Evolutionary conservation across 768 basidiomycete genomes (phyloP).

Genomic region (Leccinum sublutescens): DNA sequence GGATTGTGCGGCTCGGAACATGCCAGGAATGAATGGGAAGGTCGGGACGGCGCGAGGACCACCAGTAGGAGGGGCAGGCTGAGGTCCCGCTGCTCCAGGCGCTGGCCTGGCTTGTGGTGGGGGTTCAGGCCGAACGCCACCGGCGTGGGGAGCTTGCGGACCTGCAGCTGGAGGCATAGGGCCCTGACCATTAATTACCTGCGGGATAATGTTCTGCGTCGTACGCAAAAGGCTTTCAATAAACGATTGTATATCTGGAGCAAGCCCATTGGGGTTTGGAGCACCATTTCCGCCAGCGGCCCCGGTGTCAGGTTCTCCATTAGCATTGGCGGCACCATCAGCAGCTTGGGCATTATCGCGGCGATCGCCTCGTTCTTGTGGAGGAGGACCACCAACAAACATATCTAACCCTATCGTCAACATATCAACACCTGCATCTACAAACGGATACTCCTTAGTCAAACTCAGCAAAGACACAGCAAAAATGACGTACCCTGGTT

Average conservation of each 20-base stretch:
- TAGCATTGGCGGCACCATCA: conserved; percentile 1
- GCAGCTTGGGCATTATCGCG: conserved; percentile 9
- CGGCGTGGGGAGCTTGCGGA: not conserved
- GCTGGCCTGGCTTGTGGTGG: conserved; percentile 10
- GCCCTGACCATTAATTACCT: conserved; percentile 17
- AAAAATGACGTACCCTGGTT: conserved; percentile 19
- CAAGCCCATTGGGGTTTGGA: conserved; percentile 17
- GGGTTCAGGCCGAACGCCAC: conserved; percentile 1
- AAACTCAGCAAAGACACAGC: conserved; percentile 17
- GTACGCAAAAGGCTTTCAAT: conserved; percentile 29
- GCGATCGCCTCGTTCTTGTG: conserved; percentile 10
- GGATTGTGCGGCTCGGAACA: conserved; percentile 23
- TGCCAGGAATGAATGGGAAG: conserved; percentile 18
- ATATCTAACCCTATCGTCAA: conserved; percentile 44
- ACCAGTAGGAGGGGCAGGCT: not conserved
- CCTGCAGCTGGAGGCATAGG: conserved; percentile 1
- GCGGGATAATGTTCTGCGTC: conserved; percentile 26
- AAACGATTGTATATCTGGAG: conserved; percentile 21
- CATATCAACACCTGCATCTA: conserved; percentile 21
- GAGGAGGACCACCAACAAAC: conserved; percentile 28
- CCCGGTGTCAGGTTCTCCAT: conserved; percentile 3
- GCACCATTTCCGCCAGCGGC: conserved; percentile 19
- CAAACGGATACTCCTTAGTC: conserved; percentile 16
- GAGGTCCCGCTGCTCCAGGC: conserved; percentile 9
- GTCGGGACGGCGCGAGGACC: conserved; percentile 17